phyloP scores from a whole-genome alignment of 2,329 filamentous ascomycete genomes.

The Diaporthe humulicola region DNA sequence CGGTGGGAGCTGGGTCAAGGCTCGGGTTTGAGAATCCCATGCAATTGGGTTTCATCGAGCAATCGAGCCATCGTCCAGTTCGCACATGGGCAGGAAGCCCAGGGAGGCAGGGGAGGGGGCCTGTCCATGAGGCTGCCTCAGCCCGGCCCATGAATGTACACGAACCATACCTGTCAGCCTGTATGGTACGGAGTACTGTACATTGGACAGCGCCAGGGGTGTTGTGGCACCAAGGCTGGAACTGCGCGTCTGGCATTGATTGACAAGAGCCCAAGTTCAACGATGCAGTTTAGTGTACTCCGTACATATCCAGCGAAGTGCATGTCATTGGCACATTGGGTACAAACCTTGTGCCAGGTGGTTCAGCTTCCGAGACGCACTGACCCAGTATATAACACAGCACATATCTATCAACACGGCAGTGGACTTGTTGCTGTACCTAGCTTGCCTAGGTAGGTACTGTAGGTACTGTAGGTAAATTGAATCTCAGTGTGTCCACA shows the following conservation, averaged over 20 bases:
- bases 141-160: background rate
- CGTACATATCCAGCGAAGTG: background rate
- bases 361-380: background rate
- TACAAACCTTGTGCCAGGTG: background rate
- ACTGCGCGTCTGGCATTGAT: constrained; percentile 24
- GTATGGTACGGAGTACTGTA: background rate
- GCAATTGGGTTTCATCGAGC: constrained; percentile 16
- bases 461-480: too few species aligned
- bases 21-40: background rate
- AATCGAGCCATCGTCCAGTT: background rate
- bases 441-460: too few species aligned
- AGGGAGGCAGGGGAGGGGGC: background rate
- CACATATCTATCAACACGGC: background rate
- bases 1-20: background rate
- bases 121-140: background rate
- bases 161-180: background rate
- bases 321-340: background rate
- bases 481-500: background rate
- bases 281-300: background rate
- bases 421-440: too few species aligned
- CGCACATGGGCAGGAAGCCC: background rate
- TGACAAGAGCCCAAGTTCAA: constrained; percentile 4
- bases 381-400: background rate
- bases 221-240: constrained; percentile 12
- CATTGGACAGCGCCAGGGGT: background rate